A percentile compares a stretch with the other conserved stretches of the same genome.
phyloP scores from a whole-genome alignment of 257 asterid species.

The Ballota nigra region DNA sequence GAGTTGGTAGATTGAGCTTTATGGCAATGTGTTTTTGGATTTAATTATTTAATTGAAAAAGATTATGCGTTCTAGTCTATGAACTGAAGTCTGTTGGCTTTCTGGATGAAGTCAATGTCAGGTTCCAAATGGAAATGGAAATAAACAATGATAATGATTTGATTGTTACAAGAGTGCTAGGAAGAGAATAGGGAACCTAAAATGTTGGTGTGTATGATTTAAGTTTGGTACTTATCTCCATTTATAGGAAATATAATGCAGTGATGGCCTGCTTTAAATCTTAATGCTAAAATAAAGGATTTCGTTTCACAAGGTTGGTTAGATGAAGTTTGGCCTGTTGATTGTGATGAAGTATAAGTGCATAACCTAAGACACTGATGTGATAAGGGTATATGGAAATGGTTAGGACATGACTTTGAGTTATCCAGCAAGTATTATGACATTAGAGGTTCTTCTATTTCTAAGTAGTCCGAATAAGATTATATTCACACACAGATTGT shows the following conservation, averaged over 20 bases:
- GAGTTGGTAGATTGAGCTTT: conserved; percentile 8
- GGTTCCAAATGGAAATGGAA: not conserved
- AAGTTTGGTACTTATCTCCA: not conserved
- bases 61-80: not conserved
- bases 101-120: conserved; percentile 6
- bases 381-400: too few species aligned
- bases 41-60: not conserved
- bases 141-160: not conserved
- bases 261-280: not conserved
- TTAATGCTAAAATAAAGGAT: not conserved
- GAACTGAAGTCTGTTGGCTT: not conserved
- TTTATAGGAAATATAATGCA: not conserved
- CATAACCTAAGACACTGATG: not conserved
- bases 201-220: not conserved
- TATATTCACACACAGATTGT: not conserved
- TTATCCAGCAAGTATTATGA: not conserved
- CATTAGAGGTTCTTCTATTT: not conserved
- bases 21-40: not conserved
- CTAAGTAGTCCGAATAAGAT: not conserved
- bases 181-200: not conserved
- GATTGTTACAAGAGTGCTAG: not conserved
- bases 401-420: too few species aligned
- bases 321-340: not conserved
- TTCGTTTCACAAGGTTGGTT: not conserved
- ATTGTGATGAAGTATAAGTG: not conserved